Conservation (phyloP, 495 filamentous ascomycete species). For the Cetradonia linearis region DNA sequence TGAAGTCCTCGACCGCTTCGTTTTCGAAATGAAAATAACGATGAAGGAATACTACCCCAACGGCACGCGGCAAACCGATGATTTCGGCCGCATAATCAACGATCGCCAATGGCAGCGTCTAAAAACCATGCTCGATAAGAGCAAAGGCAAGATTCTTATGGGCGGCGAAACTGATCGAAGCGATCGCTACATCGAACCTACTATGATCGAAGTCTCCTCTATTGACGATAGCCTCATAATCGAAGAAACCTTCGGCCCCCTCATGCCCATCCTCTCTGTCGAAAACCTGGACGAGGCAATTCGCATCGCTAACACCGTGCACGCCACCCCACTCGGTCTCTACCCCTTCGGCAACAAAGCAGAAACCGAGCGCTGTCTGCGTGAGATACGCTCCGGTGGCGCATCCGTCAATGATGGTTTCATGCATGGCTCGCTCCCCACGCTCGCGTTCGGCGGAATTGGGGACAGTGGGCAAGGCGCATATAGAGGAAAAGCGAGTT, state of each 20-base stretch:
- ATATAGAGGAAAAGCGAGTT: conserved; percentile 74
- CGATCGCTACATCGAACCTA: conserved; percentile 76
- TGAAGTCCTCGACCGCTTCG: conserved; percentile 56
- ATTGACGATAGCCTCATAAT: conserved; percentile 64
- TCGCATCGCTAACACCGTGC: conserved; percentile 59
- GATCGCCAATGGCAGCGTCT: conserved; percentile 67
- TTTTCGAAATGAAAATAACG: conserved; percentile 60
- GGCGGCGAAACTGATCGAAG: conserved; percentile 72
- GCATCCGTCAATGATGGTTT: conserved; percentile 73
- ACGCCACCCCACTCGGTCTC: conserved; percentile 69
- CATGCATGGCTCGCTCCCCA: conserved; percentile 67
- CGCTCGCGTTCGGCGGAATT: conserved; percentile 81
- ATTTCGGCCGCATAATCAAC: conserved; percentile 74
- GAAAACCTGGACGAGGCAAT: conserved; percentile 73
- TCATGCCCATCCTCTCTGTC: conserved; percentile 69
- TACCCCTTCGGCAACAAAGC: conserved; percentile 74
- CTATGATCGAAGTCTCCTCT: conserved; percentile 65
- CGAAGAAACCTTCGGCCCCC: conserved; percentile 83
- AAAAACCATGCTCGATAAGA: conserved; percentile 76
- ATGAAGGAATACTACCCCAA: conserved; percentile 76
- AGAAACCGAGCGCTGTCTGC: conserved; percentile 61
- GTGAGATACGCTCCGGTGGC: conserved; percentile 62
- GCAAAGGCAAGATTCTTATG: conserved; percentile 72
- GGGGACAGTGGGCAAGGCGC: conserved; percentile 74
- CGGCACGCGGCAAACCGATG: conserved; percentile 61